These are phyloP conservation scores for Ascobolus immersus DNA, from an alignment of 495 filamentous ascomycete genomes.

Conservation along the genomic window DNA sequence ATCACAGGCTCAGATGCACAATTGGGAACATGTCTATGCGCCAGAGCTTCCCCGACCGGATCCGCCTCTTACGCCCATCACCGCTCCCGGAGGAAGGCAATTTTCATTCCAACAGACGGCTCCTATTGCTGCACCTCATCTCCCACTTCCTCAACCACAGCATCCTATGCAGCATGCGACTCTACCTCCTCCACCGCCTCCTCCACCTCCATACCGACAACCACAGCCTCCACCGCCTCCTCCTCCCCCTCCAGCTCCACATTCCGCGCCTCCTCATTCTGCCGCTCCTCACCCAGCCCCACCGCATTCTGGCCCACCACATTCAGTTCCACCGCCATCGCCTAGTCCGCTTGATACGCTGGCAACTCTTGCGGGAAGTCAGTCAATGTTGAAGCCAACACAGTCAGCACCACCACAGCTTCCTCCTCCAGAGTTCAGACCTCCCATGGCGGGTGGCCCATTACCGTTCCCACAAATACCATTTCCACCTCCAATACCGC, in stretches of 20 bases:
- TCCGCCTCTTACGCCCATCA: constrained; percentile 8
- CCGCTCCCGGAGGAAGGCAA: background rate
- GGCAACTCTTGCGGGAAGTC: too few species aligned
- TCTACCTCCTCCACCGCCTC: constrained; percentile 1
- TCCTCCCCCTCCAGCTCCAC: constrained; percentile 11
- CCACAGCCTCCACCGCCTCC: constrained; percentile 3
- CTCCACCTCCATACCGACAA: constrained; percentile 11
- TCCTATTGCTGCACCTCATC: constrained; percentile 4
- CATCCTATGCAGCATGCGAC: constrained; percentile 3
- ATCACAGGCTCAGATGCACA: too few species aligned
- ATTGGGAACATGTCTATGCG: too few species aligned
- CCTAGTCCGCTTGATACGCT: too few species aligned
- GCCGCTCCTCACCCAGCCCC: constrained; percentile 8
- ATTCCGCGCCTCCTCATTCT: constrained; percentile 13
- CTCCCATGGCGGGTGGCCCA: too few species aligned
- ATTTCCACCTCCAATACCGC: too few species aligned
- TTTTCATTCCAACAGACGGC: constrained; percentile 5
- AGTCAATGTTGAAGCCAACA: too few species aligned
- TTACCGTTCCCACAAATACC: too few species aligned
- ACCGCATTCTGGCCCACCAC: constrained; percentile 1
- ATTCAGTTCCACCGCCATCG: too few species aligned
- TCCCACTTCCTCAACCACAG: constrained; percentile 4
- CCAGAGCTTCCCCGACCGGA: constrained; percentile 8
- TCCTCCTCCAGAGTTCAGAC: too few species aligned
- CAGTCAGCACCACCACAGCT: too few species aligned